Evolutionary conservation across 805 yeast species (phyloP), one percentile per base, ranked within the genome.

Genomic region (Ogataea methylovora): DNA sequence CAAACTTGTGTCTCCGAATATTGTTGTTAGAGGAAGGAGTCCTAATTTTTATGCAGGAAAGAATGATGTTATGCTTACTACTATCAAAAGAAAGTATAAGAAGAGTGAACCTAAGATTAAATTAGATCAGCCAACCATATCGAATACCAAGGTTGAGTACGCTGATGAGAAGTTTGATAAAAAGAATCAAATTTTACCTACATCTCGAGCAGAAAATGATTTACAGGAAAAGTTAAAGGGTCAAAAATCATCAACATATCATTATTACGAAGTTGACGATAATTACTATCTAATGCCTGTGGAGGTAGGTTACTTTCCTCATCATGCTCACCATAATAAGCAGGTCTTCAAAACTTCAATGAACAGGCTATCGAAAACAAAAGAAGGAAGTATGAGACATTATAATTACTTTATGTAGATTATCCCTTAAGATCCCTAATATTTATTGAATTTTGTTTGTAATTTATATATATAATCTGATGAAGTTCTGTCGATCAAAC

Each of bases 231-330:
- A n/a, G n/a, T n/a, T n/a, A n/a, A n/a, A n/a, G n/a, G n/a, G n/a
- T n/a, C n/a, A n/a, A n/a, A 21, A 21, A 21, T 7, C 10, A 21
- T 35, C 39, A 23, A 49, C 48, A 33, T 72, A 72, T 44, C 69
- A 69, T 39, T 71, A 71, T 40, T 70, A 69, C 48, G 74, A 75
- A 2, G 64, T 71, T 30, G 66, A 67, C 37, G 60, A 59, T 37
- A 73, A 69, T 19, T 71, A 71, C 44, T 71, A 69, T 50, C 49
- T 69, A 34, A 75, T 75, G 6, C 77, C 77, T 3, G 70, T 71
- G 25, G 72, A 71, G 46, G 73, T 65, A 29, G 76, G 71, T 5
- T 71, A 71, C 45, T 65, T 72, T 37, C 77, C 77, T 6, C 29
- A 27, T 27, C 29, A 27, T 17, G 29, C 29, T 8, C 29, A 27